These are phyloP conservation scores for Erythrobasidium yunnanense DNA, from an alignment of 768 basidiomycete genomes.

Conservation along the genomic window DNA sequence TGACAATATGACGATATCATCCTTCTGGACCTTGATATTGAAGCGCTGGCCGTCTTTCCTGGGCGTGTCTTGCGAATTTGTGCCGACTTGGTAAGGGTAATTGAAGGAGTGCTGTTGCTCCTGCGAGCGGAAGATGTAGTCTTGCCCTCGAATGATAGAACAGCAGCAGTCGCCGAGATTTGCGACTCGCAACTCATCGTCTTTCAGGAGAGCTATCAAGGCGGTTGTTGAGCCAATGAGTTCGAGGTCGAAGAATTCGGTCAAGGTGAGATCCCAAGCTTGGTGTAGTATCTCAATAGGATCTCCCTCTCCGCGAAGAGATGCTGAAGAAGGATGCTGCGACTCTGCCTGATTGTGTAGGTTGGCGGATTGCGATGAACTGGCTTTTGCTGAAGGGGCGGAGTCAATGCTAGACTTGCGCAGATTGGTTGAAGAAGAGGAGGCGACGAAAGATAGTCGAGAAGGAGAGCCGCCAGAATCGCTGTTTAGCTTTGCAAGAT, in stretches of 20 bases:
- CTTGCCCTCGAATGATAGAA: constrained; percentile 62
- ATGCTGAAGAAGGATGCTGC: not conserved
- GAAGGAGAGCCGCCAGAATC: too few species aligned
- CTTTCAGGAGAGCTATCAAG: constrained; percentile 43
- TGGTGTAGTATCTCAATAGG: constrained; percentile 46
- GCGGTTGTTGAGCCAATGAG: constrained; percentile 46
- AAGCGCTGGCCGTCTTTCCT: constrained; percentile 56
- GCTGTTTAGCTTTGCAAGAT: constrained; percentile 69
- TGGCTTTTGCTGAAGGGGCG: not conserved
- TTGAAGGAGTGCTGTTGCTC: constrained; percentile 89
- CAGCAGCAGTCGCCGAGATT: constrained; percentile 73
- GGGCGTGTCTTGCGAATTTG: constrained; percentile 54
- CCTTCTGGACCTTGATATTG: constrained; percentile 42
- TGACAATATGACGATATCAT: constrained; percentile 62
- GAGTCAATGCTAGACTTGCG: too few species aligned
- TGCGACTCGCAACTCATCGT: constrained; percentile 63
- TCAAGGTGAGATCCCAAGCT: constrained; percentile 44
- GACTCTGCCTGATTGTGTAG: not conserved
- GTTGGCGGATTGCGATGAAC: too few species aligned
- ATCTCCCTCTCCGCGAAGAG: constrained; percentile 36
- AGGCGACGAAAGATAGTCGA: too few species aligned
- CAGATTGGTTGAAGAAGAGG: too few species aligned
- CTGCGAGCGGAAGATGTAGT: constrained; percentile 71
- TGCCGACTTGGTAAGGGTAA: constrained; percentile 57
- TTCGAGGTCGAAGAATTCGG: constrained; percentile 42